Percentiles rank a stretch among this genome's conserved stretches.
phyloP scores from a whole-genome alignment of 2,329 filamentous ascomycete genomes.

The Dactylellina parvicollis region DNA sequence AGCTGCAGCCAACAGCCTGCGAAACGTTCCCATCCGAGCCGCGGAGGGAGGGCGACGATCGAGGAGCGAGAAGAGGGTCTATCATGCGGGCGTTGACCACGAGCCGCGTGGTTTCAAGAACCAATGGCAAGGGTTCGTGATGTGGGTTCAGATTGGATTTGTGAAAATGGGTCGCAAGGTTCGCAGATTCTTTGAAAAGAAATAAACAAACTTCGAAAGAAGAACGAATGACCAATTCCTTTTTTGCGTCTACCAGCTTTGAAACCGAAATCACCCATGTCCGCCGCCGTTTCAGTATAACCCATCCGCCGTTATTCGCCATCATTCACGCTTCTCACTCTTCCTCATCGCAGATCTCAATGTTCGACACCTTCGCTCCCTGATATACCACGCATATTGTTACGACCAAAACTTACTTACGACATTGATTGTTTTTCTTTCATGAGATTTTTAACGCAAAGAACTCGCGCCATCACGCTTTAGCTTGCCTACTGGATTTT shows the following conservation, averaged over 20 bases:
- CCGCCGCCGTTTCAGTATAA: background rate
- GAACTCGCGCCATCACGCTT: slow-evolving; percentile 7
- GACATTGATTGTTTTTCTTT: slow-evolving; percentile 17
- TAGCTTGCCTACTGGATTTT: slow-evolving; percentile 15
- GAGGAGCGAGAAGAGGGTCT: slow-evolving; percentile 31
- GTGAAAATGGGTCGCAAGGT: slow-evolving; percentile 53
- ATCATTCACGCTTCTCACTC: background rate
- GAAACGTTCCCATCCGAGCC: slow-evolving; percentile 37
- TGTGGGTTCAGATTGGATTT: slow-evolving; percentile 53
- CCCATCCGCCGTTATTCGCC: background rate
- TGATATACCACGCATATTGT: background rate
- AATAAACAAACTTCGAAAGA: slow-evolving; percentile 12
- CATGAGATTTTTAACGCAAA: background rate
- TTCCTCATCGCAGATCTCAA: background rate
- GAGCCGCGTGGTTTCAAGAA: slow-evolving; percentile 38
- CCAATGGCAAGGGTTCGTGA: slow-evolving; percentile 52
- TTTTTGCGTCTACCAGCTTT: slow-evolving; percentile 45
- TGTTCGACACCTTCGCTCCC: slow-evolving; percentile 13
- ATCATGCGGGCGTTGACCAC: background rate
- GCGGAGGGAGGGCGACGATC: slow-evolving; percentile 40
- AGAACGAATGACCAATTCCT: slow-evolving; percentile 41
- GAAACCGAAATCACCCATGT: background rate
- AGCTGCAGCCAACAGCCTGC: slow-evolving; percentile 21
- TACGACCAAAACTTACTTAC: slow-evolving; percentile 2
- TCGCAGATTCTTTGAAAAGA: slow-evolving; percentile 52